Conservation (phyloP, 768 basidiomycete species). For the Mycena leptocephala region DNA sequence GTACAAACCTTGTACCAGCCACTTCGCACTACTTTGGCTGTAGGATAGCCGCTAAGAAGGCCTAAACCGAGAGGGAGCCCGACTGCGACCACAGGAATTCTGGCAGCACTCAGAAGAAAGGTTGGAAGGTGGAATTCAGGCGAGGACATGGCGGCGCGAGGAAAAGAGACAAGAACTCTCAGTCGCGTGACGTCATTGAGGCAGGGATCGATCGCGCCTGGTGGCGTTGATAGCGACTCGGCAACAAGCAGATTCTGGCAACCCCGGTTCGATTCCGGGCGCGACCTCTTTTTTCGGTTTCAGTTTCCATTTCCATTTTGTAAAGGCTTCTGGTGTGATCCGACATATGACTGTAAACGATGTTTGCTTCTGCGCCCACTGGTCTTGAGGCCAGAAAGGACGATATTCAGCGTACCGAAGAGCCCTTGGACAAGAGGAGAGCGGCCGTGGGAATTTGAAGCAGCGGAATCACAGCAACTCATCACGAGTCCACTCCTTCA, state of each 20-base stretch:
- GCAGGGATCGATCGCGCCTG: slow-evolving; percentile 19
- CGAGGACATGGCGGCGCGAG: slow-evolving; percentile 43
- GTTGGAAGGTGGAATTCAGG: slow-evolving; percentile 62
- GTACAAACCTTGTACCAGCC: slow-evolving; percentile 71
- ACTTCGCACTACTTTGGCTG: slow-evolving; percentile 62
- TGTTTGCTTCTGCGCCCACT: no score
- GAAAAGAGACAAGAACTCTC: no score
- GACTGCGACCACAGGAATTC: slow-evolving; percentile 69
- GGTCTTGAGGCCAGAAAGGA: no score
- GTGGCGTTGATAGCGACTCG: not conserved
- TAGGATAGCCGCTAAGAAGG: slow-evolving; percentile 64
- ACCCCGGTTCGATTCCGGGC: slow-evolving; percentile 44
- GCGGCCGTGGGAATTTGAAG: no score
- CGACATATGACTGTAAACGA: no score
- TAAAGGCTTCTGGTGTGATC: no score
- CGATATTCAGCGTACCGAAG: no score
- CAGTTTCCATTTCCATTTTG: no score
- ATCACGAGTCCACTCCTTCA: no score
- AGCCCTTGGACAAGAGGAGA: no score
- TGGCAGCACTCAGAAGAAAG: slow-evolving; percentile 67
- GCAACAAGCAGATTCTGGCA: no score
- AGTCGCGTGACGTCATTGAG: slow-evolving; percentile 24
- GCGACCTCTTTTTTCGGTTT: slow-evolving; percentile 33
- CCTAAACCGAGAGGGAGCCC: slow-evolving; percentile 74
- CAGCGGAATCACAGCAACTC: no score